Conservation (phyloP, 2,329 filamentous ascomycete species). For the Colletotrichum sp. region DNA sequence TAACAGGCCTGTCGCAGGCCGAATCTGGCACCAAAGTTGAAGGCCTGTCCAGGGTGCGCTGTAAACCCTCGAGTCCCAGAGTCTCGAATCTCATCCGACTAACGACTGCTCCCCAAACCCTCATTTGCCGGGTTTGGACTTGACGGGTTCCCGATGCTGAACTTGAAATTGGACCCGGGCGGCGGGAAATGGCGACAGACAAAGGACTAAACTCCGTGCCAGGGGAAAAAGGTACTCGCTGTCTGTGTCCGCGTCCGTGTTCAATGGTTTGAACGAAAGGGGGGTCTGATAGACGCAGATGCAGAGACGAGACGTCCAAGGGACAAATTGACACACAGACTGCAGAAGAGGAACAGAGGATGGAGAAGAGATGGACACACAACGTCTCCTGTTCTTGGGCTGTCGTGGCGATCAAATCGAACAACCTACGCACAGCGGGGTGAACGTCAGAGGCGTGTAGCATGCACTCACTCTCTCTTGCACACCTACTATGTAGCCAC, state of each 20-base stretch:
- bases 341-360: neutral
- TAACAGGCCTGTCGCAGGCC: neutral
- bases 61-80: neutral
- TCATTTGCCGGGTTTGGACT: slow-evolving; percentile 6
- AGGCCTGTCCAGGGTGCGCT: neutral
- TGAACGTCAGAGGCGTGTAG: neutral
- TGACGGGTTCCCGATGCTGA: neutral
- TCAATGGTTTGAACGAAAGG: neutral
- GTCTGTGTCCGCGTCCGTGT: neutral
- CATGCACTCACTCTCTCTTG: neutral
- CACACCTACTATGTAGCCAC: neutral
- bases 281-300: neutral
- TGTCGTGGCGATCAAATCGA: neutral
- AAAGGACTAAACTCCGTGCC: neutral
- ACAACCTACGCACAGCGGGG: neutral
- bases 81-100: neutral
- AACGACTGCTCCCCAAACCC: neutral
- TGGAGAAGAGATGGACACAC: neutral
- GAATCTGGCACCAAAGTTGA: slow-evolving; percentile 13
- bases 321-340: slow-evolving; percentile 5
- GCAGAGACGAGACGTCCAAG: neutral
- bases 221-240: neutral
- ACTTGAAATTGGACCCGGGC: slow-evolving; percentile 6
- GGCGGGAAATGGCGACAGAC: neutral
- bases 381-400: slow-evolving; percentile 1